phyloP scores from a whole-genome alignment of 1,284 basidiomycete species.

The Ganoderma sp. region DNA sequence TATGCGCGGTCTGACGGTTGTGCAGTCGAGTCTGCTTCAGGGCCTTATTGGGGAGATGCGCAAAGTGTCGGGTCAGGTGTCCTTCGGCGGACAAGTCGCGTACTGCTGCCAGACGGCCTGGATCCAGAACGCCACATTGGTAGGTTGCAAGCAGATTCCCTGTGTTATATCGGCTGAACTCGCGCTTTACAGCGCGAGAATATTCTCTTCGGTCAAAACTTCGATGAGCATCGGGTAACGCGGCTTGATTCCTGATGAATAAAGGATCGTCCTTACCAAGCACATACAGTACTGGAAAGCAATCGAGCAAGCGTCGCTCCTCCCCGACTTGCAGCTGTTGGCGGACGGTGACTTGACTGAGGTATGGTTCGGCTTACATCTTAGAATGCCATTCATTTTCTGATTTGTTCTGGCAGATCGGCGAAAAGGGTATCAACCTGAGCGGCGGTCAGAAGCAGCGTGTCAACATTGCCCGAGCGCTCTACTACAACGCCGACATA shows the following conservation, averaged over 20 bases:
- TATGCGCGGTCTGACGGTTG: neutral
- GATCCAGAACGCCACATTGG: constrained; percentile 86
- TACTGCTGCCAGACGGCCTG: constrained; percentile 89
- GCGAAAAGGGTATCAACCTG: constrained; percentile 68
- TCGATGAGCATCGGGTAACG: constrained; percentile 57
- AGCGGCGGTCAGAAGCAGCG: constrained; percentile 69
- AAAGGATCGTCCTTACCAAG: neutral
- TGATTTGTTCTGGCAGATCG: constrained; percentile 50
- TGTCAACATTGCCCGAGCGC: constrained; percentile 73
- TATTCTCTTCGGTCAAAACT: constrained; percentile 71
- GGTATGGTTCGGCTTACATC: constrained; percentile 41
- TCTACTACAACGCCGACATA: constrained; percentile 76
- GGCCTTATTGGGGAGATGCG: constrained; percentile 82
- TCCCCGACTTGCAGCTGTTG: constrained; percentile 74
- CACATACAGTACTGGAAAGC: constrained; percentile 62
- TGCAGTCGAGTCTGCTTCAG: constrained; percentile 70
- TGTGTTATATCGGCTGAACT: neutral
- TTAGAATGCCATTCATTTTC: neutral
- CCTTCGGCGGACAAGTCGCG: constrained; percentile 72
- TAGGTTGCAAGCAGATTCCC: constrained; percentile 40
- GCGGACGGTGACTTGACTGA: constrained; percentile 80
- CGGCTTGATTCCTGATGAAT: neutral
- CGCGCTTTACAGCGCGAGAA: constrained; percentile 56
- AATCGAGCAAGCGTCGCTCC: constrained; percentile 64
- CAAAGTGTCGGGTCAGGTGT: constrained; percentile 55